A percentile compares a stretch with the other conserved stretches of the same genome.
These are phyloP conservation scores for Bryoerythrophyllum caledonicum DNA, from an alignment of 225 moss, liverwort and hornwort species.

Conservation along the genomic window DNA sequence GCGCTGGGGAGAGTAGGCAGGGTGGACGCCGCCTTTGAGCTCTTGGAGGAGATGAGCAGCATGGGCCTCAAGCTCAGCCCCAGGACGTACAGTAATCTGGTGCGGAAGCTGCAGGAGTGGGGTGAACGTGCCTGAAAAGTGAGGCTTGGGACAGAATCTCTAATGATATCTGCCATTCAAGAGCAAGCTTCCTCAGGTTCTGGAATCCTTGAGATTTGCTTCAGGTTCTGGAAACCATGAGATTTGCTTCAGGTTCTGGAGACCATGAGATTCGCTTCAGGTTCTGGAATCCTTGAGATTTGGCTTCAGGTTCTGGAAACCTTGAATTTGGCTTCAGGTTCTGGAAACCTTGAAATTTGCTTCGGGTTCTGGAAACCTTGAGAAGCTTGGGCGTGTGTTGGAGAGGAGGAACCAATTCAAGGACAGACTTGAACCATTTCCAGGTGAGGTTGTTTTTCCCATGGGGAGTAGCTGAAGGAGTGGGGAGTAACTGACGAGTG, in stretches of 20 bases:
- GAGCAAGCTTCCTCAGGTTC: not conserved
- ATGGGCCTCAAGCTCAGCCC: conserved; percentile 42
- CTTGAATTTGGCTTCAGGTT: not conserved
- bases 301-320: not conserved
- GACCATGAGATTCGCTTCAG: not conserved
- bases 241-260: not conserved
- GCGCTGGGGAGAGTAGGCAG: conserved; percentile 41
- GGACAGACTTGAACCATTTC: no score
- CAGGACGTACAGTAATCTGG: conserved; percentile 31
- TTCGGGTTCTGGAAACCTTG: no score
- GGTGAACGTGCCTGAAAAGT: conserved; percentile 21
- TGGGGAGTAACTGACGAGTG: not conserved
- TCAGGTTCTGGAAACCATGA: not conserved
- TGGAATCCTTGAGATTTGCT: not conserved
- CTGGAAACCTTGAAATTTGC: no score
- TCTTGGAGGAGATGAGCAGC: conserved; percentile 46
- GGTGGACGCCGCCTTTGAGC: conserved; percentile 41
- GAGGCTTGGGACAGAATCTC: not conserved
- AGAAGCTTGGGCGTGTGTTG: no score
- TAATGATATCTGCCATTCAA: not conserved
- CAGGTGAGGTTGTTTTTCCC: no score
- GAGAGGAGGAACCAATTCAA: no score
- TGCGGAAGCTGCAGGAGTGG: conserved; percentile 43
- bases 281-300: not conserved
- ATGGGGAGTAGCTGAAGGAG: no score